Conservation (phyloP, 2,329 filamentous ascomycete species). For the Colletotrichum zoysiae region DNA sequence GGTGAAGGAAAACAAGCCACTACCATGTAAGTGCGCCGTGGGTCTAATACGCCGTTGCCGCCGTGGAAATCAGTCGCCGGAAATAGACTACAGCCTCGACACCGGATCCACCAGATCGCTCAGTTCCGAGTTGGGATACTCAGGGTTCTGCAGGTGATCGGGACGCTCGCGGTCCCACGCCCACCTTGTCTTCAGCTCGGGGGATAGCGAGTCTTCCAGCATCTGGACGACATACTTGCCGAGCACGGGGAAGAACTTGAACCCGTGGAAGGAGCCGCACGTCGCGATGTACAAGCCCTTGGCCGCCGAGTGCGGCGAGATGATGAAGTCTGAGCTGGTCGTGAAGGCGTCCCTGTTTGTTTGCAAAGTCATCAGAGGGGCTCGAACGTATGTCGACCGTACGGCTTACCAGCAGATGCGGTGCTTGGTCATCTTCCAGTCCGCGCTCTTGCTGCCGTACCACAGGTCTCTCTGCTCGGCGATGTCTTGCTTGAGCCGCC, state of each 20-base stretch:
- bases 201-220: conserved; percentile 60
- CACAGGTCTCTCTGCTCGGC: conserved; percentile 67
- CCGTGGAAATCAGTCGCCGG: not conserved
- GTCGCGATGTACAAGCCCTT: conserved; percentile 71
- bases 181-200: conserved; percentile 62
- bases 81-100: conserved; percentile 47
- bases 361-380: conserved; percentile 3
- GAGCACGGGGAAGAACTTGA: conserved; percentile 75
- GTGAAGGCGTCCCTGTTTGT: conserved; percentile 74
- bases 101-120: conserved; percentile 58
- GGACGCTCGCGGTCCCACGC: conserved; percentile 72
- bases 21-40: not conserved
- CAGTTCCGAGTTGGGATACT: conserved; percentile 71
- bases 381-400: not conserved
- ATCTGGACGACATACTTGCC: conserved; percentile 72
- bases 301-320: conserved; percentile 66
- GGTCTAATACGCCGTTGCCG: not conserved
- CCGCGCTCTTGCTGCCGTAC: conserved; percentile 67
- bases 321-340: conserved; percentile 71
- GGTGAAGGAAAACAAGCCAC: not conserved
- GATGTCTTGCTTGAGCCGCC: conserved; percentile 69
- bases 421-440: conserved; percentile 71
- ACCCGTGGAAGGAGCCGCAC: conserved; percentile 76
- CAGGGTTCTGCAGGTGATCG: conserved; percentile 63
- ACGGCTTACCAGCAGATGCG: conserved; percentile 74